Conservation (phyloP, 208 protist genomes). For the Zelonia costaricensis region DNA sequence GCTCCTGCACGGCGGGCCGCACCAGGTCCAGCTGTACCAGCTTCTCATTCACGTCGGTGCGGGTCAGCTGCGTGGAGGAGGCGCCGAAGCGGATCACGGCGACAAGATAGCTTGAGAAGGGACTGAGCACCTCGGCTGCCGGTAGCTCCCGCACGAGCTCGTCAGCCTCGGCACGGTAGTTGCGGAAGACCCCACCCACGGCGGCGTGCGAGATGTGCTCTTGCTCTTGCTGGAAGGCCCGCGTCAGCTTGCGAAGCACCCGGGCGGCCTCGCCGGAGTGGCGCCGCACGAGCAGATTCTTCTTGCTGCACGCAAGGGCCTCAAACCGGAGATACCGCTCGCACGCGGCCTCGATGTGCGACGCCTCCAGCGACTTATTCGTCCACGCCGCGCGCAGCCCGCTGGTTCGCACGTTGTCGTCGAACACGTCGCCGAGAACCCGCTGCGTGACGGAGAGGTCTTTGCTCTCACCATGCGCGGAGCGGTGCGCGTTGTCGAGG, state of each 20-base stretch:
- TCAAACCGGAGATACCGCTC: constrained; percentile 75
- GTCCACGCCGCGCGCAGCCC: constrained; percentile 82
- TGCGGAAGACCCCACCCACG: constrained; percentile 76
- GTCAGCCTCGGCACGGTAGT: constrained; percentile 74
- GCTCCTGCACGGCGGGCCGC: constrained; percentile 64
- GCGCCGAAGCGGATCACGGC: constrained; percentile 71
- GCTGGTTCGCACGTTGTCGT: constrained; percentile 82
- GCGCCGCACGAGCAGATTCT: constrained; percentile 80
- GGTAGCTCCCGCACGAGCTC: constrained; percentile 55
- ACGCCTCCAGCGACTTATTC: constrained; percentile 87
- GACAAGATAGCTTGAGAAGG: constrained; percentile 78
- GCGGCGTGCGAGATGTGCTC: constrained; percentile 50
- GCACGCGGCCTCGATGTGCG: constrained; percentile 86
- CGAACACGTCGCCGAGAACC: constrained; percentile 83
- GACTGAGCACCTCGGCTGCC: constrained; percentile 67
- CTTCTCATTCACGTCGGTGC: constrained; percentile 64
- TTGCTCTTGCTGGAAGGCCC: constrained; percentile 84
- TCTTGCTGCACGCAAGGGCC: constrained; percentile 74
- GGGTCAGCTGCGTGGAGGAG: constrained; percentile 58
- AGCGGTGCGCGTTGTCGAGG: constrained; percentile 62
- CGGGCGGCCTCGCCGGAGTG: constrained; percentile 59
- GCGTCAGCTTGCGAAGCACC: constrained; percentile 71
- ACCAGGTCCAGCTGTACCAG: constrained; percentile 67
- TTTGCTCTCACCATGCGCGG: constrained; percentile 83
- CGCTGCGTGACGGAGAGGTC: constrained; percentile 75